Evolutionary conservation across 2,329 filamentous ascomycete genomes (phyloP).

Genomic region (Microsporum canis): DNA sequence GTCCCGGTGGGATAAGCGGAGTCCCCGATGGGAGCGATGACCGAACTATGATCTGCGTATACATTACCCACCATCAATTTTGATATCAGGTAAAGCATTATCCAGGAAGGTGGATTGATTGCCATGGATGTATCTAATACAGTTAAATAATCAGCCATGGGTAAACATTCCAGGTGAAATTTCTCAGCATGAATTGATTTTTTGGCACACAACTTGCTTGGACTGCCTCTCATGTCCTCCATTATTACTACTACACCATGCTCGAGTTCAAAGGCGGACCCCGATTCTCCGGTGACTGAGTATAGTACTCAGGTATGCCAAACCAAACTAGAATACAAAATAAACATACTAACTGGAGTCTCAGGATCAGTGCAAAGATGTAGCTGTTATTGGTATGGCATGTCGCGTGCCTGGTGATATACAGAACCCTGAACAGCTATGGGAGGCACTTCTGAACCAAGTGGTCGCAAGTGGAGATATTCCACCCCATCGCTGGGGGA

Average conservation of each 20-base stretch:
- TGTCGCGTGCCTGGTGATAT: slow-evolving; percentile 4
- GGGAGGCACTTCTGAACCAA: neutral
- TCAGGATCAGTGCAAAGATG: neutral
- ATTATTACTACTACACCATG: neutral
- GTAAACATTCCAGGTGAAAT: neutral
- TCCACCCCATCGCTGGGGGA: neutral
- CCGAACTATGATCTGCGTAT: neutral
- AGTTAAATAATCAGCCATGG: neutral
- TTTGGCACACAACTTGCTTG: neutral
- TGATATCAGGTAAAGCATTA: neutral
- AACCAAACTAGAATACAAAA: neutral
- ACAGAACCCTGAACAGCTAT: neutral
- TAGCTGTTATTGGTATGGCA: slow-evolving; percentile 1
- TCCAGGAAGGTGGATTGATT: neutral
- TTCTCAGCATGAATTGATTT: neutral
- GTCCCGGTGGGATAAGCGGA: neutral
- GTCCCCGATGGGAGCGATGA: neutral
- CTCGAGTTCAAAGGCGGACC: neutral
- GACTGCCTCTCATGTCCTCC: neutral
- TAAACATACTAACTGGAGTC: neutral
- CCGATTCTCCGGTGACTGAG: neutral
- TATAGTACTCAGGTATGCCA: neutral
- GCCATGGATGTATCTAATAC: neutral
- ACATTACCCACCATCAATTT: neutral
- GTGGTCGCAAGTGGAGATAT: neutral